Conservation (phyloP, 148 eudicot genomes). For the Salicornia ramosissima region DNA sequence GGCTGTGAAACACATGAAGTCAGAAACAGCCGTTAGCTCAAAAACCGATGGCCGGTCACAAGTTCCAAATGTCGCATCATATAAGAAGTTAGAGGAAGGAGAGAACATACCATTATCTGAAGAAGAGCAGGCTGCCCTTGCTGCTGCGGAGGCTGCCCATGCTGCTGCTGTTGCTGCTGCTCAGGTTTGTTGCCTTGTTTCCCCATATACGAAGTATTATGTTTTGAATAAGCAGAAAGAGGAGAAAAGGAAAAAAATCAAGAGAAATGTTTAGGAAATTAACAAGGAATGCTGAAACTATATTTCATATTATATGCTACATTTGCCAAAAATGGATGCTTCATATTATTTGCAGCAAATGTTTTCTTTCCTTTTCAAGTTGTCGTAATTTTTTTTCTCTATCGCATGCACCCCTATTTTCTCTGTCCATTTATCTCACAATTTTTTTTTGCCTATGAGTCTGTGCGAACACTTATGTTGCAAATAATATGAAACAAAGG, state of each 20-base stretch:
- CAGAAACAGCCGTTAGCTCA: conserved; percentile 34
- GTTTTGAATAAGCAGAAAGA: not conserved
- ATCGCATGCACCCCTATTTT: no score
- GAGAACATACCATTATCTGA: conserved; percentile 53
- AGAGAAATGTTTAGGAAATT: not conserved
- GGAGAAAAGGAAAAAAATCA: not conserved
- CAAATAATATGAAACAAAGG: no score
- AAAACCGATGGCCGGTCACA: conserved; percentile 37
- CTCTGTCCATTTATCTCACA: no score
- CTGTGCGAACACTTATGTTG: no score
- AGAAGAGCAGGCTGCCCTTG: conserved; percentile 81
- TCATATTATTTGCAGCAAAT: no score
- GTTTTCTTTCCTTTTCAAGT: no score
- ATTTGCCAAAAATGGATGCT: no score
- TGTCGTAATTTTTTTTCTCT: no score
- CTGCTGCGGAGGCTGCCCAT: conserved; percentile 93
- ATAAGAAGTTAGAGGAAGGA: conserved; percentile 35
- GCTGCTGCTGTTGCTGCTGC: conserved; percentile 91
- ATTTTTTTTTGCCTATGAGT: no score
- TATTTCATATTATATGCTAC: no score
- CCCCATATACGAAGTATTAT: not conserved
- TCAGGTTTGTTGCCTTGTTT: conserved; percentile 50
- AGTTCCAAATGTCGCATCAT: conserved; percentile 39
- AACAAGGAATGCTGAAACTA: not conserved
- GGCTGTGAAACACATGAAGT: conserved; percentile 42